phyloP scores from a whole-genome alignment of 2,329 filamentous ascomycete species.

The Cytospora piceae region DNA sequence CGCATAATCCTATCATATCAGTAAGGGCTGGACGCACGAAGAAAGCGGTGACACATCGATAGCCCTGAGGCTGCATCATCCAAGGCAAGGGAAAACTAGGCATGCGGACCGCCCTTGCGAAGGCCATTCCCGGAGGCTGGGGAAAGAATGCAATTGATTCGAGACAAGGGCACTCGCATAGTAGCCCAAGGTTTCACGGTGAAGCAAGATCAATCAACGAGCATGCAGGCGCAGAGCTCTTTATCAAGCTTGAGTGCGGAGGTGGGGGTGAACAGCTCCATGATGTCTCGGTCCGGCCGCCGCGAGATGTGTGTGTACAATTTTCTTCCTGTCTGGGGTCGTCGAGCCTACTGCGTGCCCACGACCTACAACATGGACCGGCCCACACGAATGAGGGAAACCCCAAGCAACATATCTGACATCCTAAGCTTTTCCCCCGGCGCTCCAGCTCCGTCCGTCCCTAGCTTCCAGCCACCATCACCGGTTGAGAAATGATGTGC shows the following conservation, averaged over 20 bases:
- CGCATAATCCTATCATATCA: not conserved
- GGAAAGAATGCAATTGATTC: constrained; percentile 9
- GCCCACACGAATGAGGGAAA: not conserved
- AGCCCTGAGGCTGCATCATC: not conserved
- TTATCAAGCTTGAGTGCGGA: not conserved
- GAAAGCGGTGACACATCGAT: not conserved
- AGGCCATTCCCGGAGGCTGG: constrained; percentile 15
- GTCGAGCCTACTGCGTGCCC: not conserved
- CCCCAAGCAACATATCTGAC: not conserved
- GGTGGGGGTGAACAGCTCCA: constrained; percentile 7
- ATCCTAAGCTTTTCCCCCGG: no score
- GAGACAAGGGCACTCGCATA: constrained; percentile 3
- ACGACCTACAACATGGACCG: not conserved
- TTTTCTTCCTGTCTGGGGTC: not conserved
- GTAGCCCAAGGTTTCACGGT: constrained; percentile 12
- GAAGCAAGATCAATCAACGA: constrained; percentile 1
- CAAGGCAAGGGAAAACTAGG: not conserved
- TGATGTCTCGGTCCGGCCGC: constrained; percentile 11
- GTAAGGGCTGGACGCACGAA: not conserved
- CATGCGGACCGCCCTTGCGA: constrained; percentile 1
- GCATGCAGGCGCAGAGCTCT: not conserved
- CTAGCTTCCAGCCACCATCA: not conserved
- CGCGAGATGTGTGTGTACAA: not conserved
- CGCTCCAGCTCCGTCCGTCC: not conserved
- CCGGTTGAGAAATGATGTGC: not conserved